Evolutionary conservation across 345 rosid species (phyloP).

Genomic region (Corchorus capsularis): DNA sequence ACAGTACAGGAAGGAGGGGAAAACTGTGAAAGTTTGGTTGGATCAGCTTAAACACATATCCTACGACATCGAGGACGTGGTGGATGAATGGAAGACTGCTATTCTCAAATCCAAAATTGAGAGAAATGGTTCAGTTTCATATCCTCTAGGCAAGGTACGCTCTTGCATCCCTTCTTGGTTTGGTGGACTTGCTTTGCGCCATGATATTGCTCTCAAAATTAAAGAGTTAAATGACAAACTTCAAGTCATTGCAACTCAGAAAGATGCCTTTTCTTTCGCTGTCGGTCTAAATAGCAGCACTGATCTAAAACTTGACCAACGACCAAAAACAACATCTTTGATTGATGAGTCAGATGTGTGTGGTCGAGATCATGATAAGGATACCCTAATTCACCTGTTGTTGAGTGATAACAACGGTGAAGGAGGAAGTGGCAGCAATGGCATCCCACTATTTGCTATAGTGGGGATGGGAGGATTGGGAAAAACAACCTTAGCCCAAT

Average conservation of each 20-base stretch:
- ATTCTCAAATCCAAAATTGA: neutral
- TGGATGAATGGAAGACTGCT: neutral
- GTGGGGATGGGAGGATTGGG: neutral
- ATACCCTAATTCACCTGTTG: neutral
- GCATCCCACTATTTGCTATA: neutral
- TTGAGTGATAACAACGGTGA: neutral
- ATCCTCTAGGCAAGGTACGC: neutral
- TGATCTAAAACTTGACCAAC: neutral
- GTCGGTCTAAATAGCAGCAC: neutral
- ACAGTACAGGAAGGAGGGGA: conserved; percentile 1
- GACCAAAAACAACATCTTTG: neutral
- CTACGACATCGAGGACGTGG: conserved; percentile 23
- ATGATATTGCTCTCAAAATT: neutral
- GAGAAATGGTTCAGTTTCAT: neutral
- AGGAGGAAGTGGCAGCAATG: neutral
- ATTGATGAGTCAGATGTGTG: neutral
- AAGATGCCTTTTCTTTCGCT: neutral
- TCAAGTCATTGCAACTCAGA: neutral
- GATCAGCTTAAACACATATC: conserved; percentile 19
- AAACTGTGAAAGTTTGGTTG: conserved; percentile 15
- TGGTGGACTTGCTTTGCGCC: neutral
- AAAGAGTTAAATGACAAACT: neutral
- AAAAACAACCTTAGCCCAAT: neutral
- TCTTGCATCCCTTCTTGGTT: no score
- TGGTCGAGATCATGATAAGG: neutral